A percentile compares a stretch with the other conserved stretches of the same genome.
These are phyloP conservation scores for Pseudogymnoascus pannorum DNA, from an alignment of 2,329 filamentous ascomycete genomes.

Conservation along the genomic window DNA sequence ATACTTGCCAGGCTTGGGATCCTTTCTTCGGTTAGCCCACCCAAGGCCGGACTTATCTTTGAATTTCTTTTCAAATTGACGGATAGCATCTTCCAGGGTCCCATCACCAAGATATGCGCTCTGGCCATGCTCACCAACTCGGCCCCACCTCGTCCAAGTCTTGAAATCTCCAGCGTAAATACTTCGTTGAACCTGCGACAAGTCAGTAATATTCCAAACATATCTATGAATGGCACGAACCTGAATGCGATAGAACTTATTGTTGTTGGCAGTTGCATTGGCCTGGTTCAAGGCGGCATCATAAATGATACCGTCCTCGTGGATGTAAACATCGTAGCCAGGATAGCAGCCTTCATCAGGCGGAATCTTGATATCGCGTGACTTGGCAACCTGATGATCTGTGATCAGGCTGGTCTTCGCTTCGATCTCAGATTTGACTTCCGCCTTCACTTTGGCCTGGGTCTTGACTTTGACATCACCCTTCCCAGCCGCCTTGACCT, in stretches of 20 bases:
- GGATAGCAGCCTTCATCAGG: conserved; percentile 41
- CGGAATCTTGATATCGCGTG: conserved; percentile 40
- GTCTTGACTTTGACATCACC: conserved; percentile 16
- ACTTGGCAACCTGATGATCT: conserved; percentile 41
- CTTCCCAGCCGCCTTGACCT: conserved; percentile 23
- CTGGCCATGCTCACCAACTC: conserved; percentile 58
- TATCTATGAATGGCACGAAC: conserved; percentile 30
- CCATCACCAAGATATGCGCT: conserved; percentile 38
- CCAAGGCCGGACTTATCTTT: conserved; percentile 51
- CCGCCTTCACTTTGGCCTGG: conserved; percentile 9
- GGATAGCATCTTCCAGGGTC: conserved; percentile 37
- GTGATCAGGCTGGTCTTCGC: conserved; percentile 25
- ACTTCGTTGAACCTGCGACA: not conserved
- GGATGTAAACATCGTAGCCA: conserved; percentile 53
- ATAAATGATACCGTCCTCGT: conserved; percentile 58
- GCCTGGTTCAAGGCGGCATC: conserved; percentile 77
- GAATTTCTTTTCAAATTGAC: conserved; percentile 54
- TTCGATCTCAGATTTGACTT: conserved; percentile 5
- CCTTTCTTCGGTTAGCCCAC: conserved; percentile 46
- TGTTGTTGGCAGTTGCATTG: conserved; percentile 64
- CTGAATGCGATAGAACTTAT: conserved; percentile 77
- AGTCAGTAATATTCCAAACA: not conserved
- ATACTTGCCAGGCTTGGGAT: conserved; percentile 63
- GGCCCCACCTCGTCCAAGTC: conserved; percentile 75
- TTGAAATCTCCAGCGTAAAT: conserved; percentile 35